Percentiles rank a stretch among this genome's conserved stretches.
phyloP scores from a whole-genome alignment of 2,329 filamentous ascomycete genomes.

The Teratosphaeriaceae sp. region DNA sequence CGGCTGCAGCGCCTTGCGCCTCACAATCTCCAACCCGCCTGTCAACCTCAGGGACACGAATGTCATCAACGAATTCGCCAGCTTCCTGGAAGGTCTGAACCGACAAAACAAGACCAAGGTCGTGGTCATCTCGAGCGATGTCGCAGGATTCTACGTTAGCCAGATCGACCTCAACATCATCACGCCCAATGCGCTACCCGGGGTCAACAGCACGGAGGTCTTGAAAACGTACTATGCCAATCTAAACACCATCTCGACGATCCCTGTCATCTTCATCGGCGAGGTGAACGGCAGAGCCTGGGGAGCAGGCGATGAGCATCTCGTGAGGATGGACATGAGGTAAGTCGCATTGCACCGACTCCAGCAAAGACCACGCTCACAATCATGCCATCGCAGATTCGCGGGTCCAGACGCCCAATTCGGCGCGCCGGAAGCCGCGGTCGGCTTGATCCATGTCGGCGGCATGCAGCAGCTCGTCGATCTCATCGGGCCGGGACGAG shows the following conservation, averaged over 20 bases:
- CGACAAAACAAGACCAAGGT: conserved; percentile 1
- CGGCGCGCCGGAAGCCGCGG: neutral
- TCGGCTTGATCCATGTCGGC: neutral
- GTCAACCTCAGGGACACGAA: conserved; percentile 2
- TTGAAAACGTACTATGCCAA: neutral
- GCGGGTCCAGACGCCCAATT: neutral
- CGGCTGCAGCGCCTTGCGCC: neutral
- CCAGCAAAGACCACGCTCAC: too few species aligned
- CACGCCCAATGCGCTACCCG: neutral
- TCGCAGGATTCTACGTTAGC: neutral
- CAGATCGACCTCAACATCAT: conserved; percentile 4
- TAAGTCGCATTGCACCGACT: neutral
- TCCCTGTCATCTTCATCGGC: neutral
- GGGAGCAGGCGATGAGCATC: neutral
- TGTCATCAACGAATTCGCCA: neutral
- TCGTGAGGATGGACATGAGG: neutral
- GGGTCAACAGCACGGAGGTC: neutral
- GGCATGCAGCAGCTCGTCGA: neutral
- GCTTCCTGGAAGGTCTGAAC: neutral
- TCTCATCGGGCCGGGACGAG: neutral
- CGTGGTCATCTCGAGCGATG: conserved; percentile 1
- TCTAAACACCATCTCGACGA: neutral
- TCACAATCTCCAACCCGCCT: neutral
- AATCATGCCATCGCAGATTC: neutral
- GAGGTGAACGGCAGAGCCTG: neutral